Evolutionary conservation across 306 rosid genomes (phyloP).

Genomic region (Lathyrus sativus): DNA sequence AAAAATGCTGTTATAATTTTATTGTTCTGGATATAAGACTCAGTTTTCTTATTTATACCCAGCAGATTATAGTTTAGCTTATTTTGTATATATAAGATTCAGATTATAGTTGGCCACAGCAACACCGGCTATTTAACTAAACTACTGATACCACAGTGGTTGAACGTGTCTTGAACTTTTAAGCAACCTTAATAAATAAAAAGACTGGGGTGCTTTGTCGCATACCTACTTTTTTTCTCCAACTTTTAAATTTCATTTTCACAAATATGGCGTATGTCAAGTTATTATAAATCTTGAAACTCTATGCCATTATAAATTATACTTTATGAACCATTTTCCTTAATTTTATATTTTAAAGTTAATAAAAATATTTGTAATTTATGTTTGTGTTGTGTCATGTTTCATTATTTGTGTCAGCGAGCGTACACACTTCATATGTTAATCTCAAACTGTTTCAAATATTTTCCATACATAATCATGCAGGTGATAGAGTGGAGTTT

Average conservation of each 20-base stretch:
- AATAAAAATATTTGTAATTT: neutral
- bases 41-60: neutral
- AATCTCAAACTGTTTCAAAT: constrained; percentile 22
- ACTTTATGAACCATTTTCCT: neutral
- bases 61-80: neutral
- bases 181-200: constrained; percentile 8
- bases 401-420: neutral
- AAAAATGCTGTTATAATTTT: neutral
- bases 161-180: constrained; percentile 12
- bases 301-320: constrained; percentile 18
- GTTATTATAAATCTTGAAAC: constrained; percentile 14
- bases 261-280: neutral
- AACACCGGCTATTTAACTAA: neutral
- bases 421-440: neutral
- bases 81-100: neutral
- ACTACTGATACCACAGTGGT: neutral
- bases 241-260: constrained; percentile 8
- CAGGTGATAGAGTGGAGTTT: constrained; percentile 75
- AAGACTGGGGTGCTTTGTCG: neutral
- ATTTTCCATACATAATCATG: constrained; percentile 41
- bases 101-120: neutral
- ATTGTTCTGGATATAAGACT: neutral
- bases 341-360: neutral
- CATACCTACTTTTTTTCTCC: neutral
- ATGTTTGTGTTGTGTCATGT: neutral